Percentiles rank a stretch among this genome's conserved stretches.
Evolutionary conservation across 192 early-diverging fungal genomes (phyloP).

Genomic region (Lobosporangium transversale): DNA sequence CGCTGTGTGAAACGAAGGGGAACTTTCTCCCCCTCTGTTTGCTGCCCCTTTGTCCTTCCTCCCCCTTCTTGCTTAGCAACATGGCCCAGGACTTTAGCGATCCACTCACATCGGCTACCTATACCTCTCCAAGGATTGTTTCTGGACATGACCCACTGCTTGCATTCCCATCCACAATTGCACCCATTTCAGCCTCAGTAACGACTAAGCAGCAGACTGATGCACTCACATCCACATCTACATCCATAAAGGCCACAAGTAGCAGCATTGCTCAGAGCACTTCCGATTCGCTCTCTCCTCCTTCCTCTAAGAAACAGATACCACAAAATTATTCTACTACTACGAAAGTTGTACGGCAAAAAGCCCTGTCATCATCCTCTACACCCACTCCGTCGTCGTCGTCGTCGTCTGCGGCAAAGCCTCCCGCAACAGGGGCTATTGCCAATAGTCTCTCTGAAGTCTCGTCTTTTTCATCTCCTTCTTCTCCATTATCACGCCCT

Average conservation of each 20-base stretch:
- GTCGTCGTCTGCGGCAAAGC: too few relatives aligned
- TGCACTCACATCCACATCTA: too few relatives aligned
- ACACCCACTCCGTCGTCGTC: too few relatives aligned
- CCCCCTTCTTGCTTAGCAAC: neutral
- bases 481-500: constrained; percentile 9
- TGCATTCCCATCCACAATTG: neutral
- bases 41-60: neutral
- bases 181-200: neutral
- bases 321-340: neutral
- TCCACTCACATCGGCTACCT: constrained; percentile 44
- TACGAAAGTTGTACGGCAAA: neutral
- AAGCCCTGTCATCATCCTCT: neutral
- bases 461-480: constrained; percentile 25
- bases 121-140: constrained; percentile 32
- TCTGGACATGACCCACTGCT: constrained; percentile 26
- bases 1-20: too few relatives aligned
- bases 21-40: too few relatives aligned
- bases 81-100: constrained; percentile 50
- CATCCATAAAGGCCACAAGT: too few relatives aligned
- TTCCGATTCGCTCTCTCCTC: neutral
- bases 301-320: neutral
- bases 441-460: constrained; percentile 12
- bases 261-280: neutral
- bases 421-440: neutral
- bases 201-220: too few relatives aligned